Base-by-base conservation (phyloP, 2,329 filamentous ascomycete genomes). In the Tetracladium maxilliforme region DNA sequence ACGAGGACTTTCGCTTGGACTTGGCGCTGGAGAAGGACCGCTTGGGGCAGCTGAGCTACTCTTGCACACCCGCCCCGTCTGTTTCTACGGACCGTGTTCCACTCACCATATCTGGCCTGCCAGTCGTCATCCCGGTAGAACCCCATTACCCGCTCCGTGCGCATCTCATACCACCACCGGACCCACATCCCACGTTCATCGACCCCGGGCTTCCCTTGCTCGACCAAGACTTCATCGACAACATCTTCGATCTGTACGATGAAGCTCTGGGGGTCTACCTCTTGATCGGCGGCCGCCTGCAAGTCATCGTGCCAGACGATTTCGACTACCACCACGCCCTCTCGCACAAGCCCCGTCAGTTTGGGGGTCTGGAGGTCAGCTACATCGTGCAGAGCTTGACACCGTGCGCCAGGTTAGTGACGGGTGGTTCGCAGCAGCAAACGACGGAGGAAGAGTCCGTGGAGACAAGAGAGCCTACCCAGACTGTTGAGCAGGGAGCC, bases 301-400 rank as follows among this genome's bases (percentile, higher is more conserved):
- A 28, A 14, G 14, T 28, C 11, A 13, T 28, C 6, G 15, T 28
- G 5, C 26, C 26, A 10, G 20, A 23, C 14, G 4, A 17, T 17
- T 28, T 28, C n/a, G 20, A 28, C 11, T 28, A 19, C 10, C 21
- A 28, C 8, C 20, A 22, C 15, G 26, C 21, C 8, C 24, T 23
- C 17, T 28, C 26, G n/a, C 19, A 28, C 12, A 21, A 16, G 10
- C 26, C 26, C 5, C 23, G 24, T 22, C 10, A 10, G 11, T 28
- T 28, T 17, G 26, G 26, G 10, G 26, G 26, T 6, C 16, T 28
- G 16, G 16, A 28, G 20, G 21, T 28, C 14, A 17, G 26, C 15
- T 28, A 28, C 16, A 28, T 28, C 11, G 17, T 13, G 12, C 20
- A 19, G 11, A 28, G 16, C 3, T 14, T 28, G 10, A 14, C 10